phyloP scores from a whole-genome alignment of 805 yeast species.

The Starmerella powellii region DNA sequence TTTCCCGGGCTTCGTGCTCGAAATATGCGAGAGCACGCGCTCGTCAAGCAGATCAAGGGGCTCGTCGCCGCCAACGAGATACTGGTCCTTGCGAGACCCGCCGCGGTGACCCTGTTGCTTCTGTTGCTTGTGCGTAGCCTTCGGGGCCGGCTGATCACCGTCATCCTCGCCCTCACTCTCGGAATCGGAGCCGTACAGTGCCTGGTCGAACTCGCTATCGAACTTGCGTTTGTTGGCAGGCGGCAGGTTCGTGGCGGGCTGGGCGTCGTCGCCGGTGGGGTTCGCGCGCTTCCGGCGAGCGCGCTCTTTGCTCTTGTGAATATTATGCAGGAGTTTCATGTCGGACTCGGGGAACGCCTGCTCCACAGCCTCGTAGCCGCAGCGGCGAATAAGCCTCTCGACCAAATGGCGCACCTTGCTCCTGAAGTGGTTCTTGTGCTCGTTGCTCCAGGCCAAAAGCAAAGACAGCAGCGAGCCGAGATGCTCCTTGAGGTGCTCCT shows the following conservation, averaged over 20 bases:
- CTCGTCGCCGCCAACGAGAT: conserved; percentile 52
- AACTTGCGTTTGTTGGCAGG: conserved; percentile 35
- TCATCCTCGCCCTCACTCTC: conserved; percentile 34
- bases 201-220: conserved; percentile 86
- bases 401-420: conserved; percentile 84
- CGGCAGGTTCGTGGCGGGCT: conserved; percentile 48
- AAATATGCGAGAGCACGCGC: conserved; percentile 71
- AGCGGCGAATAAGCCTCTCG: conserved; percentile 80
- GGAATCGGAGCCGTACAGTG: conserved; percentile 58
- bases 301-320: conserved; percentile 74
- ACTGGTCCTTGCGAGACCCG: conserved; percentile 38
- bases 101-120: background rate
- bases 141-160: background rate
- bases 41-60: conserved; percentile 87
- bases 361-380: conserved; percentile 80
- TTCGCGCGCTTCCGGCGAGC: conserved; percentile 53
- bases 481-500: conserved; percentile 55
- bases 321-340: conserved; percentile 66
- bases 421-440: conserved; percentile 90
- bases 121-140: background rate
- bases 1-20: conserved; percentile 67
- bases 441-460: conserved; percentile 85
- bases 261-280: conserved; percentile 23
- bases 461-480: conserved; percentile 55
- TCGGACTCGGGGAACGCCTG: conserved; percentile 83